phyloP scores from a whole-genome alignment of 495 filamentous ascomycete species.

The Jackrogersella multiformis region DNA sequence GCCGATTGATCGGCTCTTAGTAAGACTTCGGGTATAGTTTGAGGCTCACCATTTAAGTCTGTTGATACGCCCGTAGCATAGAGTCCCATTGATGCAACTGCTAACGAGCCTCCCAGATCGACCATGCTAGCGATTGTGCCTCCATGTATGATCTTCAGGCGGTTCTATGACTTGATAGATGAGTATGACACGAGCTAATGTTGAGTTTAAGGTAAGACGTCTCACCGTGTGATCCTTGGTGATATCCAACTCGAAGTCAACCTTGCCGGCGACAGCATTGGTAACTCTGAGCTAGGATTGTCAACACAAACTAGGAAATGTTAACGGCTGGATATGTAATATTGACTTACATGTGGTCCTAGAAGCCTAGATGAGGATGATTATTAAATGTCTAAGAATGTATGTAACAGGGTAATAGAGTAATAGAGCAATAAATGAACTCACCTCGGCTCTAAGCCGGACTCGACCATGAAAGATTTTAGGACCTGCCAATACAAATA shows the following conservation, averaged over 20 bases:
- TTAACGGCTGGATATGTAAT: background rate
- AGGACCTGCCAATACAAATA: slow-evolving; percentile 63
- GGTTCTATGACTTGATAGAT: slow-evolving; percentile 67
- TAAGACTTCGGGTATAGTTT: background rate
- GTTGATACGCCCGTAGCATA: slow-evolving; percentile 93
- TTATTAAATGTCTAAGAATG: background rate
- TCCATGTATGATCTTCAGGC: slow-evolving; percentile 89
- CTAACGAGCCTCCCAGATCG: slow-evolving; percentile 91
- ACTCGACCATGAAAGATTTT: slow-evolving; percentile 83
- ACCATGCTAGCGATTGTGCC: slow-evolving; percentile 97
- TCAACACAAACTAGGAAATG: background rate
- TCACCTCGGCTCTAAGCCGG: slow-evolving; percentile 88
- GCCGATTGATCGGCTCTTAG: no score
- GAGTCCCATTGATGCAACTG: slow-evolving; percentile 88
- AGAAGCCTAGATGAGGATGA: slow-evolving; percentile 47
- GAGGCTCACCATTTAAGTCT: slow-evolving; percentile 78
- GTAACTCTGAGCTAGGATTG: slow-evolving; percentile 74
- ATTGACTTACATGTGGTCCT: slow-evolving; percentile 51
- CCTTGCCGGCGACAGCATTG: slow-evolving; percentile 76
- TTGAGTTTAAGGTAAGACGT: background rate
- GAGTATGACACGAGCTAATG: background rate
- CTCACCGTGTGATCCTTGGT: slow-evolving; percentile 86
- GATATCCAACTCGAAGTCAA: slow-evolving; percentile 89
- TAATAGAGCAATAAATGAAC: slow-evolving; percentile 42
- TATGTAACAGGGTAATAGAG: no score